These are phyloP conservation scores for Clausena lansium DNA, from an alignment of 345 rosid species.

Conservation along the genomic window DNA sequence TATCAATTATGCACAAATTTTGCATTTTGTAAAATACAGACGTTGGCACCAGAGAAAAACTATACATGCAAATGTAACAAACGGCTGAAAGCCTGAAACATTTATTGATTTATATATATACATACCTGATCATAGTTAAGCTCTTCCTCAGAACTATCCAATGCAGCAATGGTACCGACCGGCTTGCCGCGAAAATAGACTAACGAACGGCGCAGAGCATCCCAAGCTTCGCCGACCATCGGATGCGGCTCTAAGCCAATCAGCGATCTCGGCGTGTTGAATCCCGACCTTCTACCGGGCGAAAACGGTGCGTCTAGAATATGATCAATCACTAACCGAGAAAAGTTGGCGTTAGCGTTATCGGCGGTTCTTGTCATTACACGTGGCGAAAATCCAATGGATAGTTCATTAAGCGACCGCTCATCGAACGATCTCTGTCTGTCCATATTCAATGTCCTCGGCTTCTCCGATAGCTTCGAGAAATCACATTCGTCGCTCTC, in stretches of 20 bases:
- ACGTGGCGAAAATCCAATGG: conserved; percentile 46
- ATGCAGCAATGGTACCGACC: conserved; percentile 90
- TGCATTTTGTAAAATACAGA: not conserved
- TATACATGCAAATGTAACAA: not conserved
- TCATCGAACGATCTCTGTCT: conserved; percentile 75
- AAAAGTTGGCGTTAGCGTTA: conserved; percentile 32
- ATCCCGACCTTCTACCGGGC: conserved; percentile 64
- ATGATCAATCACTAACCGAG: conserved; percentile 37
- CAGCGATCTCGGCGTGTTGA: conserved; percentile 54
- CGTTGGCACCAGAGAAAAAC: not conserved
- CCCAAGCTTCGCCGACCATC: conserved; percentile 81
- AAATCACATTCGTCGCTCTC: conserved; percentile 60
- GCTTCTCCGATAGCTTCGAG: conserved; percentile 64
- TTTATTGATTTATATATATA: too few species aligned
- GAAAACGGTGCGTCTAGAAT: conserved; percentile 39
- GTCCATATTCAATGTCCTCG: conserved; percentile 69
- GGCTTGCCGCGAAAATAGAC: conserved; percentile 84
- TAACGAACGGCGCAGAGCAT: conserved; percentile 64
- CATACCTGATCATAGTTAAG: conserved; percentile 93
- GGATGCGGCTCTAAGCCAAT: conserved; percentile 62
- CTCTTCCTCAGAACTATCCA: conserved; percentile 74
- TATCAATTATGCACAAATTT: not conserved
- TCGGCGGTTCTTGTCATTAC: conserved; percentile 2
- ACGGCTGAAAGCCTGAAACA: not conserved
- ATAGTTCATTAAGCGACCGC: conserved; percentile 49